phyloP scores from a whole-genome alignment of 1,284 basidiomycete species.

The Fomitopsis schrenkii region DNA sequence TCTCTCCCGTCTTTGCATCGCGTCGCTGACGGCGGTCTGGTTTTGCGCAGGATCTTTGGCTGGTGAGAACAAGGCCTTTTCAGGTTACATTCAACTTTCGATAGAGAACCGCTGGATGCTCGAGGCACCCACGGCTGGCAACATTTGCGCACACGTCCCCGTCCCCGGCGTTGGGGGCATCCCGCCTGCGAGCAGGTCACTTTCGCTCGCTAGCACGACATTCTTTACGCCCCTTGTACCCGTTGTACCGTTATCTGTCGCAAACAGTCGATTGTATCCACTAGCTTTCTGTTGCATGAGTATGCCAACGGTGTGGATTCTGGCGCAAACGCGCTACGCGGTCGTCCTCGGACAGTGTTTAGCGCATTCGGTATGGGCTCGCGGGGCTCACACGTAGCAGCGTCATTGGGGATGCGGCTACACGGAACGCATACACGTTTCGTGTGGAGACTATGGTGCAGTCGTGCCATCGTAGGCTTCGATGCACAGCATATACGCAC shows the following conservation, averaged over 20 bases:
- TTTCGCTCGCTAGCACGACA: not conserved
- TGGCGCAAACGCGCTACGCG: not conserved
- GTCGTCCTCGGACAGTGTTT: too few relatives aligned
- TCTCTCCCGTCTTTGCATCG: constrained; percentile 24
- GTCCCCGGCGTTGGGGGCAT: not conserved
- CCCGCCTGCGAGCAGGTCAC: not conserved
- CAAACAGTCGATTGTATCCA: not conserved
- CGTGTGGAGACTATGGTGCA: too few relatives aligned
- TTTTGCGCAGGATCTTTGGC: constrained; percentile 30
- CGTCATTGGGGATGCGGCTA: too few relatives aligned
- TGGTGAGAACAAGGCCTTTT: not conserved
- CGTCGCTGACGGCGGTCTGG: constrained; percentile 25
- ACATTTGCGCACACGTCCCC: not conserved
- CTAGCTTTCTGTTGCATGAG: not conserved
- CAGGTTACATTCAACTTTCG: not conserved
- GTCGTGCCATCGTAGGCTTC: too few relatives aligned
- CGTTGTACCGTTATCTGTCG: not conserved
- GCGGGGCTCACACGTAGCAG: too few relatives aligned
- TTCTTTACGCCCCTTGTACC: not conserved
- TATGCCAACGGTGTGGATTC: not conserved
- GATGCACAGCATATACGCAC: too few relatives aligned
- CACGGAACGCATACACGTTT: too few relatives aligned
- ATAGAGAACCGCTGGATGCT: not conserved
- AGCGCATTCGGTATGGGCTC: too few relatives aligned
- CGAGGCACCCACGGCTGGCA: too few relatives aligned